Conservation (phyloP, 2,329 filamentous ascomycete genomes). For the Calonectria ilicicola region DNA sequence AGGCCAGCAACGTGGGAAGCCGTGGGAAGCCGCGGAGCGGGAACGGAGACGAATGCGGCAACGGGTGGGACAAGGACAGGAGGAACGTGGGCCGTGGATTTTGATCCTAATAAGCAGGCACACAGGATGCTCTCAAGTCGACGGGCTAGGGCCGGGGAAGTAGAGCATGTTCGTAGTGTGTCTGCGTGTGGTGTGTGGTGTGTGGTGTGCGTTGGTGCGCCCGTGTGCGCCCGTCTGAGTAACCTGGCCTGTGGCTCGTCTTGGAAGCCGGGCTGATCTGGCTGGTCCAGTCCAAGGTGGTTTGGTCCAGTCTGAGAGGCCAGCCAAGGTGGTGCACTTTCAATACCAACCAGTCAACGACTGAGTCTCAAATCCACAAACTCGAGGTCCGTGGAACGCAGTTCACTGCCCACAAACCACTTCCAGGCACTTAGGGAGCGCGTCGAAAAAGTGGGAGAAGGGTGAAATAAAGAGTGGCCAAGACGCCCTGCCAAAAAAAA, state of each 20-base stretch:
- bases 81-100: neutral
- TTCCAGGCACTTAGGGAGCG: neutral
- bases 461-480: neutral
- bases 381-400: neutral
- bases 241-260: neutral
- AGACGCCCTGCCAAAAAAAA: neutral
- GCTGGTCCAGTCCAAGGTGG: conserved; percentile 4
- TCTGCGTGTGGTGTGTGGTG: neutral
- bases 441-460: neutral
- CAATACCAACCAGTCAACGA: neutral
- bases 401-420: neutral
- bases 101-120: neutral
- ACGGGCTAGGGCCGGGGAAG: conserved; percentile 3
- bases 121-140: conserved; percentile 5
- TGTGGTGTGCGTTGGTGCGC: conserved; percentile 4
- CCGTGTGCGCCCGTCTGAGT: conserved; percentile 4
- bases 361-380: conserved; percentile 1
- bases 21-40: conserved; percentile 5
- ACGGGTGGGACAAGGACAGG: conserved; percentile 17
- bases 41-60: conserved; percentile 9
- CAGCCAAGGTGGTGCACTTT: conserved; percentile 3
- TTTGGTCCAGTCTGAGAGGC: conserved; percentile 4
- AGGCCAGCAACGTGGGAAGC: neutral
- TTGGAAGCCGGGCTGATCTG: conserved; percentile 2
- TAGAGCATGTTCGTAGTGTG: conserved; percentile 9